Conservation (phyloP, 1,284 basidiomycete genomes). For the Grifola frondosa region DNA sequence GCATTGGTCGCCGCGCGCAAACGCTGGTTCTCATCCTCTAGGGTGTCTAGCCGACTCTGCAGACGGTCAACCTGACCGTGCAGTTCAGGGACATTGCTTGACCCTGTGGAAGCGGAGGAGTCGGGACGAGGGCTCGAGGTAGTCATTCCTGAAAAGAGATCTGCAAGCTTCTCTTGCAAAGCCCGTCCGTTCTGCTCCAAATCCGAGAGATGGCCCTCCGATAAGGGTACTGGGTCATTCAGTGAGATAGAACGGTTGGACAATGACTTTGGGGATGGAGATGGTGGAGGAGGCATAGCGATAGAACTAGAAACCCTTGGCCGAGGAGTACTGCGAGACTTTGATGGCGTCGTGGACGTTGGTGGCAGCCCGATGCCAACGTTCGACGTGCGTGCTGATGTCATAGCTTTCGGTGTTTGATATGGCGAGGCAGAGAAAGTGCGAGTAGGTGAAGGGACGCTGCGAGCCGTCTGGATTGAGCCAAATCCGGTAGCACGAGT, state of each 20-base stretch:
- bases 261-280: conserved; percentile 41
- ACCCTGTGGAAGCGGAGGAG: conserved; percentile 27
- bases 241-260: conserved; percentile 33
- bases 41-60: conserved; percentile 50
- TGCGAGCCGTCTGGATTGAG: conserved; percentile 24
- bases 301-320: conserved; percentile 68
- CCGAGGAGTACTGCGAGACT: conserved; percentile 53
- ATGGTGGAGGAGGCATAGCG: conserved; percentile 76
- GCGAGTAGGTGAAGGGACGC: conserved; percentile 37
- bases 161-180: conserved; percentile 54
- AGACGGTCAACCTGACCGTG: conserved; percentile 43
- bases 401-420: conserved; percentile 58
- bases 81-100: conserved; percentile 25
- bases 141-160: conserved; percentile 37
- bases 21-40: conserved; percentile 51
- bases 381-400: conserved; percentile 36
- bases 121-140: conserved; percentile 29
- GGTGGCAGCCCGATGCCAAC: conserved; percentile 41
- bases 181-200: conserved; percentile 37
- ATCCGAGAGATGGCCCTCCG: conserved; percentile 26
- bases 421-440: conserved; percentile 46
- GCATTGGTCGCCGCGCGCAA: conserved; percentile 25
- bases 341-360: conserved; percentile 41
- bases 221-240: conserved; percentile 31
- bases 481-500: conserved; percentile 34